A percentile compares a stretch with the other conserved stretches of the same genome.
These are phyloP conservation scores for Oryza officinalis DNA, from an alignment of 176 grass and related monocot species.

Conservation along the genomic window DNA sequence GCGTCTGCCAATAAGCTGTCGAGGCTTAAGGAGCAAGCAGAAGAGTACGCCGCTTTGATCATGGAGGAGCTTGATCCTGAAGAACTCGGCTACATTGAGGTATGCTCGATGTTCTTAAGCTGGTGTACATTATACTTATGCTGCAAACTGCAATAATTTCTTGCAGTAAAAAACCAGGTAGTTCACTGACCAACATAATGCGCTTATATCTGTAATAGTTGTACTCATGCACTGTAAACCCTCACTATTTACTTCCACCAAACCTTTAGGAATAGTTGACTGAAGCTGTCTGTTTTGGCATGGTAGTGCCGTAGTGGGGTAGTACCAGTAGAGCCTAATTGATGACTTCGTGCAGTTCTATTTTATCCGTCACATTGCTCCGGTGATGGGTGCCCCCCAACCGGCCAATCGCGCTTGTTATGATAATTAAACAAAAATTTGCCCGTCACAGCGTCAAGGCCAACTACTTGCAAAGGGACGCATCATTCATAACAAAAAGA, in stretches of 20 bases:
- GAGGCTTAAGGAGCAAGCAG: constrained; percentile 90
- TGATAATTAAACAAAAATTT: constrained; percentile 3
- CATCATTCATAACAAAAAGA: constrained; percentile 8
- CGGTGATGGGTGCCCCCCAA: constrained; percentile 7
- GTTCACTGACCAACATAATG: neutral
- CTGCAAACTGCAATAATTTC: neutral
- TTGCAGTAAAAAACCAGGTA: neutral
- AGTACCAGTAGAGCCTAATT: neutral
- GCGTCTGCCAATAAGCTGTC: constrained; percentile 93
- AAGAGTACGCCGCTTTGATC: constrained; percentile 94
- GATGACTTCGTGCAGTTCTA: constrained; percentile 1
- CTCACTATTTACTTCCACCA: neutral
- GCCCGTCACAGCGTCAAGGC: neutral
- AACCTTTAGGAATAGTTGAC: constrained; percentile 41
- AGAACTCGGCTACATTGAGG: constrained; percentile 88
- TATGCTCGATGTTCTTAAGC: constrained; percentile 7
- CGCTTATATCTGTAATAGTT: neutral
- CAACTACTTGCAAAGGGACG: constrained; percentile 6
- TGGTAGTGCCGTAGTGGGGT: constrained; percentile 10
- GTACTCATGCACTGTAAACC: neutral
- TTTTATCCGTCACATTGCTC: constrained; percentile 26
- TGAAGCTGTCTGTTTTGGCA: neutral
- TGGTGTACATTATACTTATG: neutral
- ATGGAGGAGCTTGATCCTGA: constrained; percentile 99
- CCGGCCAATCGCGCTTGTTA: neutral